Conservation (phyloP, 345 rosid species). For the Bruguiera sexangula region DNA sequence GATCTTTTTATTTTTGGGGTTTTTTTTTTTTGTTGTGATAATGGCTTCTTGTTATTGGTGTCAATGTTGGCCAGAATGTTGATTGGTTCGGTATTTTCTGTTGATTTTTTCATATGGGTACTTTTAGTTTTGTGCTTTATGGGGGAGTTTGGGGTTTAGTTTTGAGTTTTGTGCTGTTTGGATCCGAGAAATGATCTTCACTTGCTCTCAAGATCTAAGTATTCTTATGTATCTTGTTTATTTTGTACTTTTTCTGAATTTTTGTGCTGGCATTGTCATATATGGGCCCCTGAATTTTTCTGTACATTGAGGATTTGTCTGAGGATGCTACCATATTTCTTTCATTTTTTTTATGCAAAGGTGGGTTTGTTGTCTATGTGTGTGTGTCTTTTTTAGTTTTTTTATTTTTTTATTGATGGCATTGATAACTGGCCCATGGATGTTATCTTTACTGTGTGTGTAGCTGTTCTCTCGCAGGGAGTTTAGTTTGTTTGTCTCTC, state of each 20-base stretch:
- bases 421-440: background rate
- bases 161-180: conserved; percentile 11
- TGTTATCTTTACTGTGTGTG: background rate
- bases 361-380: background rate
- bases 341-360: background rate
- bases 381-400: too few species aligned
- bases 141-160: conserved; percentile 21
- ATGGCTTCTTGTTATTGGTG: background rate
- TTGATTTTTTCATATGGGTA: conserved; percentile 14
- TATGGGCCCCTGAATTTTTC: background rate
- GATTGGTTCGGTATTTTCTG: conserved; percentile 11
- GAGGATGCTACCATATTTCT: conserved; percentile 6
- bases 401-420: background rate
- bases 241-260: background rate
- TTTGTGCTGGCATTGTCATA: background rate
- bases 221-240: background rate
- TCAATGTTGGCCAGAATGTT: conserved; percentile 17
- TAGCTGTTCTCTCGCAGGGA: background rate
- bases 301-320: conserved; percentile 13
- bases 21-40: too few species aligned
- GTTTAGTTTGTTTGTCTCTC: too few species aligned
- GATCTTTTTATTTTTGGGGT: background rate
- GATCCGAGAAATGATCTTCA: conserved; percentile 20
- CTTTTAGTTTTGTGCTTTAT: conserved; percentile 5
- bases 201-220: conserved; percentile 16